Evolutionary conservation across 2,329 filamentous ascomycete species (phyloP), one percentile per base, ranked within the genome.

Genomic region (Aspergillus awamori): DNA sequence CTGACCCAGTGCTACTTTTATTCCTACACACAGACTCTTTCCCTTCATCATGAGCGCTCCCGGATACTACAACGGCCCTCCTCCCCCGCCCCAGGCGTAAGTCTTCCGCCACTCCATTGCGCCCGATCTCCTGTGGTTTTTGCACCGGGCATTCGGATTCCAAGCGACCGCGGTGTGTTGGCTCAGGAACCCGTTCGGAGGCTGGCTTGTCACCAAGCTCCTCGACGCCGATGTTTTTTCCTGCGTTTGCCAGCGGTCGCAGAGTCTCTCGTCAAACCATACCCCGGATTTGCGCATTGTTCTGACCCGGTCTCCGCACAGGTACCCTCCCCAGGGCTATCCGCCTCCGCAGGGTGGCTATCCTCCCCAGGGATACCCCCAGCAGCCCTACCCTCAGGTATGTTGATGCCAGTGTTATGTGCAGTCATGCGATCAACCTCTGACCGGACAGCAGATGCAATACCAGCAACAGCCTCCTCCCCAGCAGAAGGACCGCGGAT

Each of bases 391-490:
- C 51, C 69, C 69, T 51, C 72, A 67, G 53, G 71, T 74, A 72
- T 26, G 73, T 68, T 68, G 26, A 15, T 33, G 17, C 45, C 41
- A 17, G 51, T 41, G 43, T 22, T 53, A 20, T 22, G 24, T 39
- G 15, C 17, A 4, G n/a, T 54, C 33, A 26, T 36, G n/a, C 7
- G 15, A 28, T 15, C 7, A 5, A 43, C 10, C 36, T 17, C 47
- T 61, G 20, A 59, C 45, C 24, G 2, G 24, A 33, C 36, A 8
- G 43, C 61, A 78, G 70, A 81, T 80, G 78, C 75, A 81, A 70
- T 83, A 83, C 68, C 83, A 84, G 68, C 82, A 84, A 67, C 79
- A 74, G 4, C 78, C 77, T 22, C 81, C 81, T 36, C 78, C 75
- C 52, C 77, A 79, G 53, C 73, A 82, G 70, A 82, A 82, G 69